These are phyloP conservation scores for Eragrostis curvula DNA, from an alignment of 176 grass and related monocot genomes.

Conservation along the genomic window DNA sequence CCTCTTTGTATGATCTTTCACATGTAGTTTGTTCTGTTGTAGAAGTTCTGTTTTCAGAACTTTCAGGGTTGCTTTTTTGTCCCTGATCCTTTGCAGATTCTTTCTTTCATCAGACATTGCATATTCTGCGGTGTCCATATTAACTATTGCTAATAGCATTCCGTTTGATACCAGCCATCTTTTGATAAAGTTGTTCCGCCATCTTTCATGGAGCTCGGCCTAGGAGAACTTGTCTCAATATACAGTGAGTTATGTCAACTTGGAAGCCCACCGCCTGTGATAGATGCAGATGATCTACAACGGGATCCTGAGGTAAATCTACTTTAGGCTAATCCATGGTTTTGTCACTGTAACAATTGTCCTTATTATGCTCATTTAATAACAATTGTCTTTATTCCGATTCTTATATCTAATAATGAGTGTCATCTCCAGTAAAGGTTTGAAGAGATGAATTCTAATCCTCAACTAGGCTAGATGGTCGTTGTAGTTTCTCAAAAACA, in stretches of 20 bases:
- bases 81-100: not conserved
- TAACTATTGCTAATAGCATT: slow-evolving; percentile 29
- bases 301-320: slow-evolving; percentile 75
- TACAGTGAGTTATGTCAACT: slow-evolving; percentile 81
- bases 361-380: not conserved
- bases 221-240: slow-evolving; percentile 87
- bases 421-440: not conserved
- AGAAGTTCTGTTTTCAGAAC: slow-evolving; percentile 5
- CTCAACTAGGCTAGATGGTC: slow-evolving; percentile 14
- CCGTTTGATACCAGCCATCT: slow-evolving; percentile 67
- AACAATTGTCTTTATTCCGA: not conserved
- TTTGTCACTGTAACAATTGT: slow-evolving; percentile 8
- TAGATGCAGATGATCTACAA: slow-evolving; percentile 95
- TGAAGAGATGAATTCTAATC: slow-evolving; percentile 28
- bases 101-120: slow-evolving; percentile 15
- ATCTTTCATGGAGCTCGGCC: slow-evolving; percentile 89
- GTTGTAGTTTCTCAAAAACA: no score
- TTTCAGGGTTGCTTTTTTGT: not conserved
- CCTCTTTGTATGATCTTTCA: slow-evolving; percentile 3
- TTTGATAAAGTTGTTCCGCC: slow-evolving; percentile 80
- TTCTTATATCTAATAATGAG: slow-evolving; percentile 1
- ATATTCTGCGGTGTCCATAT: not conserved
- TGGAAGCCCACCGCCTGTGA: slow-evolving; percentile 79
- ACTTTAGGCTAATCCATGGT: slow-evolving; percentile 11
- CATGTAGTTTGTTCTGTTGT: not conserved